Base-by-base conservation (phyloP, 2,329 filamentous ascomycete species). In the Fonsecaea pedrosoi region DNA sequence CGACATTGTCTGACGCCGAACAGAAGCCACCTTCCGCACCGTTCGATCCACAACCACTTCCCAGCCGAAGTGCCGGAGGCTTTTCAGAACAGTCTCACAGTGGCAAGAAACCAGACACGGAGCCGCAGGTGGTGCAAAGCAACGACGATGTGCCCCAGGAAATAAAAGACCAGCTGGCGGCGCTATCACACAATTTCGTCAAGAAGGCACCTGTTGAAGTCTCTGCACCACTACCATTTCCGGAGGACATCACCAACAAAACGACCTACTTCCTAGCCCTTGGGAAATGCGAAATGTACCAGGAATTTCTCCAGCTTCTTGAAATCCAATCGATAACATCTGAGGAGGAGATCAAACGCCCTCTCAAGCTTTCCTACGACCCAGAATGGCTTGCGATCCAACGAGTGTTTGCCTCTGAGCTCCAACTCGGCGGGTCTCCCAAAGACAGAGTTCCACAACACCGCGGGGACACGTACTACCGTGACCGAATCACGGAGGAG, bases 341-440 rank as follows among this genome's bases (percentile, higher is more conserved):
- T 3, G 62, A 69, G 37, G 57, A 55, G 10, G 57, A 68, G 8
- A 58, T 73, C 32, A 8, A 80, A 15, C 78, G 82, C 1, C 87
- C 88, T 0, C 85, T 87, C 71, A 82, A 81, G 10, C 83, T 97
- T 0, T 82, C 88, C 56, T 98, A 99, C 76, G 95, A 99, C 77
- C 87, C 89, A 10, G 95, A 99, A 80, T 99, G 94, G 94, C 88
- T 99, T 7, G 91, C 95, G 50, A 97, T 99, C 70, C 94, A 90
- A 12, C 90, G 94, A 50, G 90, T 89, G 7, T 96, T 98, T 75
- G 87, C 91, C 48, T 73, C 82, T 2, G 83, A 87, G 48, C 82
- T 95, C 1, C 78, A 81, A 1, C 81, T 94, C 42, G 91, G 92
- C 54, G 89, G 90, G 65, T 83, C 90, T 69, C 82, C 82, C 4